Evolutionary conservation across 345 rosid genomes (phyloP), one percentile per base, ranked within the genome.

Genomic region (Trapa bicornis): DNA sequence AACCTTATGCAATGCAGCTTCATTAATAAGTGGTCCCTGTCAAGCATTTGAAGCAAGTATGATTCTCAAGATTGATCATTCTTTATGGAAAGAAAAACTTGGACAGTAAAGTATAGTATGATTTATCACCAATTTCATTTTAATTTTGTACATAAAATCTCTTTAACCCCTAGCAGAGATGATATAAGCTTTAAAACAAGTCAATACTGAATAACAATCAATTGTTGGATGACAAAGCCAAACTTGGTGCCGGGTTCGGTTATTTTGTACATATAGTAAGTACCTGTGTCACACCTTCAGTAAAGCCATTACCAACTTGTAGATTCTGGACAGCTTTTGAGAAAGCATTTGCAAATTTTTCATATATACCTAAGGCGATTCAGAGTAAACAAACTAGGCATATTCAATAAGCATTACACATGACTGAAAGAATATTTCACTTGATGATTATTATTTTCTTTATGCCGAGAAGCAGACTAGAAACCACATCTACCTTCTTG

Each of bases 1-100:
- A 67, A 91, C 97, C 97, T 94, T 94, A 50, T 89, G 75, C 47
- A 94, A 69, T 56, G 93, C 97, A 76, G 96, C 91, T 79, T 87
- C 92, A 80, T 91, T 94, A 72, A 94, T 94, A 71, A 94, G 86
- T 39, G 97, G 97, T 70, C 99, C 99, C 99, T 94, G 87, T 61
- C 42, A 70, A 36, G 67, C 73, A 70, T 22, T 13, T 50, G 77
- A 38, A 22, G 53, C 36, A 65, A 60, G 2, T 69, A 58, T 67
- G 38, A 65, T 57, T 47, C 14, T 71, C 37, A 37, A 41, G 16
- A 33, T 52, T 17, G 50, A 70, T n/a, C 11, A 54, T 54, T n/a
- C 9, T 50, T 50, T 14, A 16, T 14, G n/a, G n/a, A 50, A 50
- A 4, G 4, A 54, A 54, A 54, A 22, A 54, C 11, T n/a, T 22